Evolutionary conservation across 805 yeast species (phyloP), one percentile per base, ranked within the genome.

Genomic region (Brettanomyces sp.): DNA sequence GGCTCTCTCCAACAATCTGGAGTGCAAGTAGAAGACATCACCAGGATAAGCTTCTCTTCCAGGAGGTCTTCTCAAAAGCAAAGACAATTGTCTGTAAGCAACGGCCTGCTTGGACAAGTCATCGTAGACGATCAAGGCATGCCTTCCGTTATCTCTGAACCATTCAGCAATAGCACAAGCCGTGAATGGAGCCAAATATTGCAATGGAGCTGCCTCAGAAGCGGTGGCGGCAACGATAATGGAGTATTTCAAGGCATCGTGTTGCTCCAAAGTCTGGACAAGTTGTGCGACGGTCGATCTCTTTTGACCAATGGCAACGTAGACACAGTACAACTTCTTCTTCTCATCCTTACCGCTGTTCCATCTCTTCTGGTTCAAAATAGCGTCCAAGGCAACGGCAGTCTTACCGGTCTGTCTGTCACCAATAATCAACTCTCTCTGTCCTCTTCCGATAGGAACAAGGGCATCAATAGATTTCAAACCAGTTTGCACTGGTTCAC

Each of bases 371-470:
- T 93, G 99, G 79, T 93, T 93, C 68, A 93, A 82, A 68, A 93
- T 93, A 76, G 99, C 82, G 74, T 93, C 99, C 62, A 93, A 72
- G 63, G 98, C 99, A 64, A 93, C 96, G 57, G 98, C 96, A 68
- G 99, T 93, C 82, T 93, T 93, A 85, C 99, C 99, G 66, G 99
- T 93, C 80, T 93, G 99, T 82, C 99, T 91, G 76, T 91, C 99
- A 84, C 99, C 99, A 70, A 91, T 91, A 67, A 91, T 91, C 85
- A 93, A 79, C 81, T 93, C 99, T 87, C 99, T 93, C 79, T 93
- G 99, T 73, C 99, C 99, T 85, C 99, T 93, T 70, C 99, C 99
- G 64, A 93, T 74, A 74, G 99, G 99, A 73, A 93, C 99, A 66
- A 93, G 83, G 69, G 99, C 91, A 70, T 93, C 99, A 62, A 93